Base-by-base conservation (phyloP, 2,329 filamentous ascomycete species). In the Blastomyces gilchristii region DNA sequence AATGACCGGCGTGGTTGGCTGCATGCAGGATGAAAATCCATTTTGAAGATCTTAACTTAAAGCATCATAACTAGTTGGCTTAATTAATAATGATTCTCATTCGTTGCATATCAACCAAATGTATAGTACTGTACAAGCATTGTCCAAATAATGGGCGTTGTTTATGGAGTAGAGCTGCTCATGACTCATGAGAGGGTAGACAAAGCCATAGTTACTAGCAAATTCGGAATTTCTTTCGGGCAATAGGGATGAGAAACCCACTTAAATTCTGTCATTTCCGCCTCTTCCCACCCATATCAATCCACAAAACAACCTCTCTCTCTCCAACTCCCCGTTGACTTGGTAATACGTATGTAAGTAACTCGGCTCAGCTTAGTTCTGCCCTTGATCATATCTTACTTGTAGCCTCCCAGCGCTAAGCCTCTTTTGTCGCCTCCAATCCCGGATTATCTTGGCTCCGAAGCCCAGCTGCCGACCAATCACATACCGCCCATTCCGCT, bases 371-470 rank as follows among this genome's bases (percentile, higher is more conserved):
- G 49, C n/a, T 52, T n/a, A 50, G n/a, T 25, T 52, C 49, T 34
- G 12, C 49, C 9, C n/a, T 18, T 8, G 47, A 50, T 11, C 34
- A 34, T 34, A 34, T 34, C 34, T 3, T 3, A 34, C 3, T 25
- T 8, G 9, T 22, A 12, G 8, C 11, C 7, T 34, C n/a, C 22
- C 18, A 5, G 11, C 54, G 12, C 37, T 57, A 43, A 22, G 11
- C 54, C 54, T 41, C 37, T 57, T 57, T 41, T 34, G 53, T 56
- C 34, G 34, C 53, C 31, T 39, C 14, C 9, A 54, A 31, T 2
- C 63, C 65, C 66, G 66, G 66, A 65, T 64, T 65, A 63, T 63
- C 49, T 66, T 63, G 66, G 66, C 50, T 65, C 45, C 53, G 60
- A 57, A 6, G 5, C 39, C 31, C 8, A 9, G n/a, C 25, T 11